Base-by-base conservation (phyloP, 2,329 filamentous ascomycete genomes). In the Pyrenophora tritici-repentis region DNA sequence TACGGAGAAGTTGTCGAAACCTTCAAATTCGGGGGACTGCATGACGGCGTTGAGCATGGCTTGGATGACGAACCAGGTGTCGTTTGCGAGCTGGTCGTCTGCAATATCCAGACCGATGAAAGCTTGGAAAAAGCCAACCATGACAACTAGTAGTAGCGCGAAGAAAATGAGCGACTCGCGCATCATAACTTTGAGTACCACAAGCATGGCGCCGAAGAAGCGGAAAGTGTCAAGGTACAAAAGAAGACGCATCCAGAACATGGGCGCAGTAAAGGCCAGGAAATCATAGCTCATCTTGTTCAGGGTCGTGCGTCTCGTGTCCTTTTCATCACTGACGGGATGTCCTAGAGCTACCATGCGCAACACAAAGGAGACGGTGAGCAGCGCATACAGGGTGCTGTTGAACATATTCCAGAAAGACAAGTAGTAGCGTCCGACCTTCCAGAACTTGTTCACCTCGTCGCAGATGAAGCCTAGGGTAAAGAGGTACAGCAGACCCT, bases 321-420 rank as follows among this genome's bases (percentile, higher is more conserved):
- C 49, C 33, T 77, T 63, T 0, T 77, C 70, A 13, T 81, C 73
- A 2, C 73, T 71, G 36, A 70, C 37, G 0, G 80, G 78, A 56
- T 93, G 84, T 7, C 81, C 81, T 8, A 96, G 79, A 2, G 91
- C 93, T 40, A 95, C 80, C 62, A 96, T 83, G 29, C 94, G 88
- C 32, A 92, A 78, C 35, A 89, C 77, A 57, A 99, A 87, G 2
- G 90, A 96, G 3, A 89, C 83, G 0, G 86, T 83, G 29, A 99
- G 79, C 1, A 97, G 79, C 0, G 83, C 75, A 73, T 99, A 99
- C 0, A 99, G 81, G 0, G 87, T 81, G 20, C 84, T 83, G 73
- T 99, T 99, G 79, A 99, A 96, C 18, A 89, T 89, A 66, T 96
- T 97, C 94, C 94, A 97, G 73, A 99, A 99, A 16, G 90, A 88